Evolutionary conservation across 768 basidiomycete species (phyloP), one percentile per base, ranked within the genome.

Genomic region (Serendipita sp.): DNA sequence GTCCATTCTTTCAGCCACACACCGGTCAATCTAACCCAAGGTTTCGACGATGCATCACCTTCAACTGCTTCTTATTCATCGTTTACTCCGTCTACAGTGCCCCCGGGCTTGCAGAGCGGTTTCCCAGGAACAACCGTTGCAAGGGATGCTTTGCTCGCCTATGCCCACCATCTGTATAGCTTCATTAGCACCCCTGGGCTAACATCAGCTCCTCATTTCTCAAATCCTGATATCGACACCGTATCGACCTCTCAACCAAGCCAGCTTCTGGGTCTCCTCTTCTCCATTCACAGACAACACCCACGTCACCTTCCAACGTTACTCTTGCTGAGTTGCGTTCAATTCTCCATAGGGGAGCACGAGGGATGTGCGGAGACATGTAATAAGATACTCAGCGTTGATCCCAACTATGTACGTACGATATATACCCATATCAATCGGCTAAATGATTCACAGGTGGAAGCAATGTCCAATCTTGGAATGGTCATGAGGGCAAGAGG

Each of bases 391-490:
- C 68, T 76, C 31, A 26, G 64, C 44, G 64, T 70, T 13, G 68
- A 73, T 41, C 64, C 70, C 0, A 65, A 69, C 28, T 71, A 65
- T 33, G 68, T 70, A 41, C 42, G 67, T n/a, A 20, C 34, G 22
- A 2, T n/a, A 30, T 61, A 14, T 20, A 7, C 14, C 30, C 31
- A 33, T 51, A 16, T 61, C 42, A 28, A n/a, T n/a, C n/a, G n/a
- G n/a, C n/a, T 48, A 22, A 50, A 22, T 4, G n/a, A 17, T 13
- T 48, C 3, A 17, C 61, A 75, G 73, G 74, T 70, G 48, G 76
- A 77, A 65, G 74, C 75, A 17, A 74, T 77, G 75, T 71, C 68
- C 45, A 77, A 77, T 63, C 72, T 76, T 33, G 76, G 75, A 5
- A 73, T 72, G 28, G 71, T 73, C 13, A 64, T 73, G 61, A 68